Evolutionary conservation across 805 yeast genomes (phyloP).

Genomic region (Metschnikowia matae): DNA sequence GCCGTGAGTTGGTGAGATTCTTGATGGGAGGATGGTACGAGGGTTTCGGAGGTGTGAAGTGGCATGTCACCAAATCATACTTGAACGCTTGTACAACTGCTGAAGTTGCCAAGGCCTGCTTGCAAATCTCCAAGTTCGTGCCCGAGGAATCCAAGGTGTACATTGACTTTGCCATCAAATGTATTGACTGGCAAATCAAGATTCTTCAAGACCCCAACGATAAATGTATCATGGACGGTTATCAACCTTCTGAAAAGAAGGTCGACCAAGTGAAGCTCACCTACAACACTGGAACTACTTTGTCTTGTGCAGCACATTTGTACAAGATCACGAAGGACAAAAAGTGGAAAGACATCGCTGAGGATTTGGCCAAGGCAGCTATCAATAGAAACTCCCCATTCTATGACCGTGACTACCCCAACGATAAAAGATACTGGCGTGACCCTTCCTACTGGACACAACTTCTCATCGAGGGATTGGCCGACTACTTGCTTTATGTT

Average conservation of each 20-base stretch:
- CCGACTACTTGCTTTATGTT: constrained; percentile 55
- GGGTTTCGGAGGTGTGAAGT: constrained; percentile 57
- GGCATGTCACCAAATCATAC: constrained; percentile 62
- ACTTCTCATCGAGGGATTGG: constrained; percentile 61
- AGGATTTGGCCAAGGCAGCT: constrained; percentile 53
- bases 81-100: constrained; percentile 66
- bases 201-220: constrained; percentile 51
- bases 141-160: constrained; percentile 46
- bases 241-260: constrained; percentile 41
- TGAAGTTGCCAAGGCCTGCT: constrained; percentile 59
- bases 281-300: constrained; percentile 63
- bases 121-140: constrained; percentile 51
- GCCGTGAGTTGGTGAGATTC: constrained; percentile 55
- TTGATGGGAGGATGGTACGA: constrained; percentile 62
- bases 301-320: constrained; percentile 68
- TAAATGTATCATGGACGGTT: constrained; percentile 58
- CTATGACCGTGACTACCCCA: constrained; percentile 60
- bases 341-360: constrained; percentile 66
- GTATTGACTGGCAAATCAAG: constrained; percentile 55
- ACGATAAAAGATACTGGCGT: constrained; percentile 56
- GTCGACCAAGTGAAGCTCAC: constrained; percentile 57
- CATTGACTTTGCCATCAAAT: constrained; percentile 54
- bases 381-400: constrained; percentile 52
- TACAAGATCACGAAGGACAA: constrained; percentile 91
- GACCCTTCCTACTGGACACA: constrained; percentile 63